Conservation (phyloP, 768 basidiomycete genomes). For the Lentinula guzmanii region DNA sequence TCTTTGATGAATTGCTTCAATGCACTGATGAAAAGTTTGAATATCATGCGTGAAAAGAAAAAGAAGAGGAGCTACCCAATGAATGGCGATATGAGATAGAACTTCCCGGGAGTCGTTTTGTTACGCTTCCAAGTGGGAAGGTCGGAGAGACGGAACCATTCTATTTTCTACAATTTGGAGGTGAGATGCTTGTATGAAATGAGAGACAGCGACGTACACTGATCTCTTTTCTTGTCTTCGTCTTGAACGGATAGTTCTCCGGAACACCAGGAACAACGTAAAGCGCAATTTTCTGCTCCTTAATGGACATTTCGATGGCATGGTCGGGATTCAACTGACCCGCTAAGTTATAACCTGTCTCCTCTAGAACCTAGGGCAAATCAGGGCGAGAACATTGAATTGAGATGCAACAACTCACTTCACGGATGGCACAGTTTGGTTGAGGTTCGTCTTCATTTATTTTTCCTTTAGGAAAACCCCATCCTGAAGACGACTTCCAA, state of each 20-base stretch:
- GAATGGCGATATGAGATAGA: constrained; percentile 94
- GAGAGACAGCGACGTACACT: constrained; percentile 51
- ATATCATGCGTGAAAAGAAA: constrained; percentile 1
- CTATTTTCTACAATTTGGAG: constrained; percentile 66
- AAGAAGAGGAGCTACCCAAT: constrained; percentile 53
- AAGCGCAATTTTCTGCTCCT: constrained; percentile 85
- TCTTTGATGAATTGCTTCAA: constrained; percentile 66
- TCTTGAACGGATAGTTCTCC: constrained; percentile 85
- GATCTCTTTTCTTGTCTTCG: constrained; percentile 96
- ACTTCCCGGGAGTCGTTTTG: constrained; percentile 66
- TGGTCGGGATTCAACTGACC: constrained; percentile 59
- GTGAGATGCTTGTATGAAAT: constrained; percentile 11
- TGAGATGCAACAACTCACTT: constrained; percentile 46
- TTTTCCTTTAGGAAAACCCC: constrained; percentile 99
- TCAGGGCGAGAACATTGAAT: constrained; percentile 3
- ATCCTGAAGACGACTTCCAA: constrained; percentile 94
- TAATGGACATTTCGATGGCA: constrained; percentile 80
- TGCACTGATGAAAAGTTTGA: constrained; percentile 29
- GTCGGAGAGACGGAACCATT: constrained; percentile 89
- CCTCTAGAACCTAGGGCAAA: constrained; percentile 76
- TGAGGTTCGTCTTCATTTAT: constrained; percentile 92
- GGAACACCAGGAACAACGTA: constrained; percentile 87
- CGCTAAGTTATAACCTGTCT: constrained; percentile 89
- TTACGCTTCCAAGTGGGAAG: constrained; percentile 90
- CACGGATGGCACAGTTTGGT: constrained; percentile 82